Evolutionary conservation across 192 early-diverging fungal genomes (phyloP), one percentile per base, ranked within the genome.

Genomic region (Coemansia sp.): DNA sequence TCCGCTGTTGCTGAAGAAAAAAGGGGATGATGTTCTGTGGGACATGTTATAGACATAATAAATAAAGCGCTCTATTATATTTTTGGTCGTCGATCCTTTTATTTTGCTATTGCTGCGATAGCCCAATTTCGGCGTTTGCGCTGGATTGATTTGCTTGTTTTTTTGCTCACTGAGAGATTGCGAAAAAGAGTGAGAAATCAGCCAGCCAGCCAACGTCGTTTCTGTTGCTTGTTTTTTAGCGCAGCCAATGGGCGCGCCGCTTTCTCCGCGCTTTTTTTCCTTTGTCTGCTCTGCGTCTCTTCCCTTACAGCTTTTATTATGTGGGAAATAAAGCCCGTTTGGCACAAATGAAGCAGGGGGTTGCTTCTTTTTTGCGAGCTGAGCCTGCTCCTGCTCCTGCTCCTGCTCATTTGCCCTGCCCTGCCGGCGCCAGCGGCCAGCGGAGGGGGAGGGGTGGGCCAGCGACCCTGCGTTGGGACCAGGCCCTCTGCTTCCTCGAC

Each of bases 11-110:
- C 32, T 34, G 32, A 9, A 48, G 13, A 48, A 48, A 50, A 50
- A 42, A 16, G 39, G 11, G 39, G 14, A n/a, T n/a, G n/a, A n/a
- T n/a, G n/a, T n/a, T n/a, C n/a, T n/a, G n/a, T n/a, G n/a, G n/a
- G n/a, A n/a, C n/a, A n/a, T n/a, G n/a, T 10, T 42, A 42, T 42
- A 42, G 39, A 52, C 24, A 27, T 10, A 52, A 52, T 52, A 52
- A 52, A 52, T n/a, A n/a, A 52, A 42, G 39, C 11, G 3, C n/a
- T n/a, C n/a, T 24, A 11, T 28, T 52, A n/a, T n/a, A n/a, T n/a
- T 52, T 52, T 52, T 52, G 50, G 50, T 20, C 50, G 50, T 52
- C 50, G 50, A 52, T 52, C 50, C 50, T 27, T 52, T 52, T 49
- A 49, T 49, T 27, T 20, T 52, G 0, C 24, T 52, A 52, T 52